phyloP scores from a whole-genome alignment of 495 filamentous ascomycete species.

The Penicillium macrosclerotiorum region DNA sequence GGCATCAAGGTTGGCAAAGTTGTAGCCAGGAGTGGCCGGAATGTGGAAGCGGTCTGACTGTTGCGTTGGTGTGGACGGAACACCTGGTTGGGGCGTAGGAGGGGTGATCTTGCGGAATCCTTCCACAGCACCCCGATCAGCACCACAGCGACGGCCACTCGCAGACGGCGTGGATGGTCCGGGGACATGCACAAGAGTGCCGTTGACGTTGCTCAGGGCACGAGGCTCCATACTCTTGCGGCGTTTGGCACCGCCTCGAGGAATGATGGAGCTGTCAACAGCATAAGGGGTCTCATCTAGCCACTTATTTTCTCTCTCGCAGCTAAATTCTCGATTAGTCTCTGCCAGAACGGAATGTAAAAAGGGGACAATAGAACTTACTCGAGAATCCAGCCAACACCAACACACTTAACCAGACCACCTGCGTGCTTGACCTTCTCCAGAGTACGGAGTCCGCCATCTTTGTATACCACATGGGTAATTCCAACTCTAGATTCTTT shows the following conservation, averaged over 20 bases:
- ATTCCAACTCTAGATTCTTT: constrained; percentile 66
- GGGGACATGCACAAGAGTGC: constrained; percentile 45
- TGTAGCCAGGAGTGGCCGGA: constrained; percentile 36
- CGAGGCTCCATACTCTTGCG: constrained; percentile 92
- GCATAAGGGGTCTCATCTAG: constrained; percentile 66
- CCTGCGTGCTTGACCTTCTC: constrained; percentile 78
- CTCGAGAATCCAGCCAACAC: constrained; percentile 86
- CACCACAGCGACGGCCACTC: constrained; percentile 29
- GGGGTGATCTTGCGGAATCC: constrained; percentile 35
- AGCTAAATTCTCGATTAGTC: constrained; percentile 46
- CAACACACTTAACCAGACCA: constrained; percentile 78
- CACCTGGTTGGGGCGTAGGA: constrained; percentile 16
- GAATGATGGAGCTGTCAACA: constrained; percentile 68
- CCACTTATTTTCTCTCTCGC: constrained; percentile 77
- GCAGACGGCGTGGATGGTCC: constrained; percentile 32
- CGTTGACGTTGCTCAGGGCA: constrained; percentile 70
- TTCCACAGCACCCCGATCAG: constrained; percentile 36
- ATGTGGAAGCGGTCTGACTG: constrained; percentile 23
- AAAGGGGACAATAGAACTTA: constrained; percentile 39
- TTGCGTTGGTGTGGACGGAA: constrained; percentile 23
- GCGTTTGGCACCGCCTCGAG: constrained; percentile 72
- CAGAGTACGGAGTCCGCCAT: constrained; percentile 80
- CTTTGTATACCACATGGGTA: constrained; percentile 95
- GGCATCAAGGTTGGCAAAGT: constrained; percentile 39
- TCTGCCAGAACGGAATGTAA: neutral